Conservation (phyloP, 2,329 filamentous ascomycete genomes). For the Pseudocercospora musae region DNA sequence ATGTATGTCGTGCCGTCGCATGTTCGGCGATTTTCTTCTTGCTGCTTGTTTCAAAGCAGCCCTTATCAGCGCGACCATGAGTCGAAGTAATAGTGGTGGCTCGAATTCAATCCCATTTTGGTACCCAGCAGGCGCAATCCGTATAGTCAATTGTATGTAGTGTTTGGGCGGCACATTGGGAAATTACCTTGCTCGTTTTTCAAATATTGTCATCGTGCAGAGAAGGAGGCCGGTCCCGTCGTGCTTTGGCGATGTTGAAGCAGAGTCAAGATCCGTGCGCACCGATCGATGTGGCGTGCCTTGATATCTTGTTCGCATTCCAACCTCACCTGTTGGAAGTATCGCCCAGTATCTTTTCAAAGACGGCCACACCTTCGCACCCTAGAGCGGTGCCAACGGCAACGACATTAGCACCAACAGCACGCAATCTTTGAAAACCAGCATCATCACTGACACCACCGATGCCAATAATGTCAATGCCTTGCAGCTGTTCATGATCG, state of each 20-base stretch:
- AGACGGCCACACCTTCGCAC: constrained; percentile 59
- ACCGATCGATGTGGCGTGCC: not conserved
- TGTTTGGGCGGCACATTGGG: too few species aligned
- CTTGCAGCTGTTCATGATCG: constrained; percentile 44
- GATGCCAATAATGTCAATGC: constrained; percentile 66
- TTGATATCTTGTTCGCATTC: not conserved
- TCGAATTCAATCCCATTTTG: too few species aligned
- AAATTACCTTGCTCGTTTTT: too few species aligned
- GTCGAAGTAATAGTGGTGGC: too few species aligned
- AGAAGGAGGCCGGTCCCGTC: not conserved
- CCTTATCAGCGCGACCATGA: not conserved
- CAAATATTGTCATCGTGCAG: too few species aligned
- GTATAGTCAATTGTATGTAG: not conserved
- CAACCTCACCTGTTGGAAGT: not conserved
- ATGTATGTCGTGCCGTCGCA: not conserved
- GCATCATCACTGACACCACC: constrained; percentile 66
- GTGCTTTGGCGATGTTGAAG: not conserved
- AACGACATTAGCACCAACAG: constrained; percentile 63
- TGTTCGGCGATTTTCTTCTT: not conserved
- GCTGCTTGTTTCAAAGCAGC: not conserved
- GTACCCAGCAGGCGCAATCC: not conserved
- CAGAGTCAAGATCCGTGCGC: not conserved
- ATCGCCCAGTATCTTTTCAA: constrained; percentile 53
- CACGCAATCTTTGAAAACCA: constrained; percentile 64
- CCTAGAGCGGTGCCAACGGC: constrained; percentile 69